Evolutionary conservation across 306 rosid genomes (phyloP).

Genomic region (Dryas octopetala): DNA sequence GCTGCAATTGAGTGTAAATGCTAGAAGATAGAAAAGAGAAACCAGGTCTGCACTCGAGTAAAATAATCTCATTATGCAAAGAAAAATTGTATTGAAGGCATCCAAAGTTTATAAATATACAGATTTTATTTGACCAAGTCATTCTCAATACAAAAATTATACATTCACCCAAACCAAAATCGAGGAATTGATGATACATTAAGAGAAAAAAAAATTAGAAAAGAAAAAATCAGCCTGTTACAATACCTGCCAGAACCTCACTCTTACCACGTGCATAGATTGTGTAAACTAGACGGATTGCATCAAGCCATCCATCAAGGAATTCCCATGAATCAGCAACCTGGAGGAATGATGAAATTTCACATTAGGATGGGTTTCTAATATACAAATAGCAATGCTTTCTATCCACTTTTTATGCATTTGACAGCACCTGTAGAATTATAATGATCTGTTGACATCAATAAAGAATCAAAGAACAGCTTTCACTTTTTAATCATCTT

Average conservation of each 20-base stretch:
- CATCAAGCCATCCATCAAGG: constrained; percentile 97
- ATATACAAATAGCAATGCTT: not conserved
- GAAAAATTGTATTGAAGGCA: not conserved
- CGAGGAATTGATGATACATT: constrained; percentile 21
- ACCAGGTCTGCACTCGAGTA: too few relatives aligned
- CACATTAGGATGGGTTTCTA: not conserved
- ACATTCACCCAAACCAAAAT: constrained; percentile 20
- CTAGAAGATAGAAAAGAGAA: not conserved
- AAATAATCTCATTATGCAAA: not conserved
- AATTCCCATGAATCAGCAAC: constrained; percentile 97
- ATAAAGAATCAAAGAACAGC: not conserved
- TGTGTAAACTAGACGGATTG: constrained; percentile 88
- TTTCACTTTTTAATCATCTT: not conserved
- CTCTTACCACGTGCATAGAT: constrained; percentile 87
- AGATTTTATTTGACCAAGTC: constrained; percentile 18
- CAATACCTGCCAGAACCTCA: constrained; percentile 86
- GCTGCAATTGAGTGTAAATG: not conserved
- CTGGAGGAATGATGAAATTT: constrained; percentile 40
- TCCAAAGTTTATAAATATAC: constrained; percentile 24
- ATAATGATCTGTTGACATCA: not conserved
- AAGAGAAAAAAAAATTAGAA: not conserved
- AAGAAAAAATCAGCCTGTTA: constrained; percentile 56
- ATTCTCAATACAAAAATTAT: constrained; percentile 11
- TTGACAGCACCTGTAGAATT: not conserved
- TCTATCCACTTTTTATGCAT: constrained; percentile 2